phyloP scores from a whole-genome alignment of 2,329 filamentous ascomycete genomes.

The Trichophyton simii region DNA sequence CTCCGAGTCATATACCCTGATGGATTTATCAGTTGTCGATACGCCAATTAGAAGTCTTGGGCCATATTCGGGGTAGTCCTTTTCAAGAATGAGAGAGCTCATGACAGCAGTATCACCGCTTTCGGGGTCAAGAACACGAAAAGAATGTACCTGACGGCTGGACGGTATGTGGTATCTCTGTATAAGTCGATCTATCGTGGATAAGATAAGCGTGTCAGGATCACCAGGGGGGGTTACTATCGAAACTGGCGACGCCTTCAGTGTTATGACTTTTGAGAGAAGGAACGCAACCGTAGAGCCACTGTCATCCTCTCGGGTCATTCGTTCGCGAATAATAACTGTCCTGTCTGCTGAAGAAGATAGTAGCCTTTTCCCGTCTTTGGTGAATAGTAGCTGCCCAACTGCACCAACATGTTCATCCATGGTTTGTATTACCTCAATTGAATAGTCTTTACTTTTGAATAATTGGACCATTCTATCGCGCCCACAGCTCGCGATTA shows the following conservation, averaged over 20 bases:
- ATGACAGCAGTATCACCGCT: conserved; percentile 71
- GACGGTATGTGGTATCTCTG: conserved; percentile 50
- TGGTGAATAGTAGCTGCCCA: conserved; percentile 60
- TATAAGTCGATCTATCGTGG: conserved; percentile 51
- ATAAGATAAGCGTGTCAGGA: conserved; percentile 43
- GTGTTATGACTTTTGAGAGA: conserved; percentile 60
- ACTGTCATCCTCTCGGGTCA: conserved; percentile 48
- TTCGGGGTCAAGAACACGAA: conserved; percentile 72
- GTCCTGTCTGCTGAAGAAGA: conserved; percentile 85
- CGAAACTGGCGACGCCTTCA: conserved; percentile 78
- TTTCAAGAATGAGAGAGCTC: conserved; percentile 55
- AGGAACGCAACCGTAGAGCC: conserved; percentile 59
- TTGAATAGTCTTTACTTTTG: conserved; percentile 43
- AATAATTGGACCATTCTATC: conserved; percentile 95
- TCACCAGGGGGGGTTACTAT: conserved; percentile 59
- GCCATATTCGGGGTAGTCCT: conserved; percentile 43
- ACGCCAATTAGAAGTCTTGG: conserved; percentile 66
- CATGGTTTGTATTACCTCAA: conserved; percentile 79
- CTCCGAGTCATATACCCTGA: conserved; percentile 73
- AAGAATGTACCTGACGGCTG: conserved; percentile 57
- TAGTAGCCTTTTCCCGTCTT: conserved; percentile 57
- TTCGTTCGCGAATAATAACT: conserved; percentile 66
- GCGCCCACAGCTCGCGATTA: conserved; percentile 72
- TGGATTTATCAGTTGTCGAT: conserved; percentile 90
- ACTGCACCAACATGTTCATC: conserved; percentile 85